Evolutionary conservation across 2,329 filamentous ascomycete genomes (phyloP).

Genomic region (Fusarium sp.): DNA sequence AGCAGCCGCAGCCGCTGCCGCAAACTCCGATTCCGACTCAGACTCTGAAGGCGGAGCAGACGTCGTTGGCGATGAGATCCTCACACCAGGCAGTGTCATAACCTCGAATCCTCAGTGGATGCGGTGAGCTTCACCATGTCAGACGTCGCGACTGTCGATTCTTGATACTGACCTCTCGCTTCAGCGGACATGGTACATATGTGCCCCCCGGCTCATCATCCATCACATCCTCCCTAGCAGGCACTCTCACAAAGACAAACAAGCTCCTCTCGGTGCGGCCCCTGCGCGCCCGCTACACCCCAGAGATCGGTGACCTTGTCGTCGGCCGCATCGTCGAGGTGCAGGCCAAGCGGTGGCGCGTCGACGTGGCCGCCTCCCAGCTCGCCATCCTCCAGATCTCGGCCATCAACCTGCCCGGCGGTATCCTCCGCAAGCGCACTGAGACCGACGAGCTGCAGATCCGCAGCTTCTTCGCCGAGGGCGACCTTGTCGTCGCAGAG

Average conservation of each 20-base stretch:
- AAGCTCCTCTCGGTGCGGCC: constrained; percentile 93
- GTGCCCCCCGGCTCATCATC: constrained; percentile 69
- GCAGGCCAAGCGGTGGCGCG: constrained; percentile 92
- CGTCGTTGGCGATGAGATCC: constrained; percentile 66
- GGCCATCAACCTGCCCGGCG: constrained; percentile 93
- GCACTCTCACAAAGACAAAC: constrained; percentile 92
- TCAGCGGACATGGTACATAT: constrained; percentile 92
- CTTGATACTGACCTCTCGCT: constrained; percentile 19
- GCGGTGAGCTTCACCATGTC: constrained; percentile 62
- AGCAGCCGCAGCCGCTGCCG: constrained; percentile 16
- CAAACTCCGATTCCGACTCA: constrained; percentile 55
- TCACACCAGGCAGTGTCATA: constrained; percentile 89
- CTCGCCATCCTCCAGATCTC: constrained; percentile 86
- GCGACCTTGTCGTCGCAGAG: constrained; percentile 92
- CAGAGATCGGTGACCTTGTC: constrained; percentile 95
- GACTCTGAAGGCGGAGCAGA: constrained; percentile 60
- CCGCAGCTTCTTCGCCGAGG: constrained; percentile 95
- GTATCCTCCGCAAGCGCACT: constrained; percentile 89
- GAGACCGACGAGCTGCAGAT: constrained; percentile 98
- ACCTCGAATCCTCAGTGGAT: constrained; percentile 97
- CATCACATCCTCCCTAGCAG: constrained; percentile 91
- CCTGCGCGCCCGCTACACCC: constrained; percentile 90
- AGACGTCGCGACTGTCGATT: constrained; percentile 5
- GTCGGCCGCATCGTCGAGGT: constrained; percentile 95
- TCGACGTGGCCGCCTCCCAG: constrained; percentile 89